phyloP scores from a whole-genome alignment of 768 basidiomycete genomes.

The Pleurotus pulmonarius region DNA sequence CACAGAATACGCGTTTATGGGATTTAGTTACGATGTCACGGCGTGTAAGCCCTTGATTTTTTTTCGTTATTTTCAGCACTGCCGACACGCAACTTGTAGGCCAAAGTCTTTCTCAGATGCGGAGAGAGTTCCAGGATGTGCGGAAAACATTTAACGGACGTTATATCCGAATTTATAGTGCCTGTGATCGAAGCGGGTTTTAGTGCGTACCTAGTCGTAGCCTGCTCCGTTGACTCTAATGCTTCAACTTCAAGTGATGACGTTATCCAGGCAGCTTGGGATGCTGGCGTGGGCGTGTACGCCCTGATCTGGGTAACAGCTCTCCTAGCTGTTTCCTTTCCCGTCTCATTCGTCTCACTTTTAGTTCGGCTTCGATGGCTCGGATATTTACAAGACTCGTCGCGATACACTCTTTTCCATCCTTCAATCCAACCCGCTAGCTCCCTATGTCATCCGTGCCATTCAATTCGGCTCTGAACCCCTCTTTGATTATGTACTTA shows the following conservation, averaged over 20 bases:
- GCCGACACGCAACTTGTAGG: slow-evolving; percentile 30
- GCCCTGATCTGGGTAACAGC: slow-evolving; percentile 61
- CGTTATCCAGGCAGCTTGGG: slow-evolving; percentile 66
- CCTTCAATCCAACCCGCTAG: slow-evolving; percentile 57
- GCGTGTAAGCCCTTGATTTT: slow-evolving; percentile 39
- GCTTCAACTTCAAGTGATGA: slow-evolving; percentile 35
- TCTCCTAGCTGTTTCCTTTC: background rate
- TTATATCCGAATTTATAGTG: slow-evolving; percentile 59
- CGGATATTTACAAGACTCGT: slow-evolving; percentile 48
- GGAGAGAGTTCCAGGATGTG: slow-evolving; percentile 57
- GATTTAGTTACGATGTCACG: slow-evolving; percentile 74
- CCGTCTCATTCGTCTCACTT: background rate
- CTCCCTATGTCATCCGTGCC: slow-evolving; percentile 60
- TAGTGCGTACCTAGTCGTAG: slow-evolving; percentile 29
- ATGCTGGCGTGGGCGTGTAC: slow-evolving; percentile 65
- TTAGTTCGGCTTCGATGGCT: slow-evolving; percentile 47
- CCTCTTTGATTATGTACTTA: slow-evolving; percentile 54
- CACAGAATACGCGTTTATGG: slow-evolving; percentile 73
- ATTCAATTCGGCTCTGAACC: slow-evolving; percentile 75
- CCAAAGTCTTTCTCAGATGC: slow-evolving; percentile 48
- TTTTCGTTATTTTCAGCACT: background rate
- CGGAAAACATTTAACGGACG: slow-evolving; percentile 55
- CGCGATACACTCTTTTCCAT: slow-evolving; percentile 47
- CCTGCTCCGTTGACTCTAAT: background rate
- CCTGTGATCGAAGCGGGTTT: slow-evolving; percentile 42